These are phyloP conservation scores for Cordia subcordata DNA, from an alignment of 257 asterid species.

Conservation along the genomic window DNA sequence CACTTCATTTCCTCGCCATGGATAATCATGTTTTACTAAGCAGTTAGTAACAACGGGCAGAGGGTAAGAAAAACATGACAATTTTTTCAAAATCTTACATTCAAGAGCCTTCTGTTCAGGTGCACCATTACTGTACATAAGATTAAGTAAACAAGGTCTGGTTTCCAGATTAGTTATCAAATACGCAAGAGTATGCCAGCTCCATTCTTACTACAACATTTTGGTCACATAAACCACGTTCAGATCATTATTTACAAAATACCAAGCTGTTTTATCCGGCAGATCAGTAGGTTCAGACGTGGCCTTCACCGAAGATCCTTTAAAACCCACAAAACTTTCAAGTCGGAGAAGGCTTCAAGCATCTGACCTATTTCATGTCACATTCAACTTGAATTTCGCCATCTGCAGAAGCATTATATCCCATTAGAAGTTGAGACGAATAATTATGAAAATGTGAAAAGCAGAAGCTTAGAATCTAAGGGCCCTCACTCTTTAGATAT, in stretches of 20 bases:
- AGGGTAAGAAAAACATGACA: no score
- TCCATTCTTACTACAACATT: not conserved
- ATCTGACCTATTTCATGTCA: constrained; percentile 36
- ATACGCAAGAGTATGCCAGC: not conserved
- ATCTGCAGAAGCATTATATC: constrained; percentile 37
- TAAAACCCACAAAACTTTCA: constrained; percentile 13
- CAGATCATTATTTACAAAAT: constrained; percentile 14
- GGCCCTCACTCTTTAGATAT: constrained; percentile 51
- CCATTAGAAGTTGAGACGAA: no score
- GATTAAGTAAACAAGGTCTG: no score
- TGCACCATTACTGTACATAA: no score
- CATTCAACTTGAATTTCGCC: constrained; percentile 79
- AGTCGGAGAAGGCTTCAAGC: constrained; percentile 4
- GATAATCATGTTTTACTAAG: constrained; percentile 22
- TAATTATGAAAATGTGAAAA: no score
- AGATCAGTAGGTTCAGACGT: constrained; percentile 10
- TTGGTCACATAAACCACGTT: not conserved
- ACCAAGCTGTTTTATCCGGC: not conserved
- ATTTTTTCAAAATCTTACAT: no score
- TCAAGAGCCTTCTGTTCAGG: no score
- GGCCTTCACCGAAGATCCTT: constrained; percentile 14
- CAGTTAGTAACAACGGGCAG: no score
- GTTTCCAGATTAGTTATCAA: no score
- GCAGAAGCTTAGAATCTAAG: not conserved
- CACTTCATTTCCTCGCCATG: constrained; percentile 23